A percentile compares a stretch with the other conserved stretches of the same genome.
Evolutionary conservation across 2,329 filamentous ascomycete species (phyloP).

Genomic region (Botrytis pseudocinerea): DNA sequence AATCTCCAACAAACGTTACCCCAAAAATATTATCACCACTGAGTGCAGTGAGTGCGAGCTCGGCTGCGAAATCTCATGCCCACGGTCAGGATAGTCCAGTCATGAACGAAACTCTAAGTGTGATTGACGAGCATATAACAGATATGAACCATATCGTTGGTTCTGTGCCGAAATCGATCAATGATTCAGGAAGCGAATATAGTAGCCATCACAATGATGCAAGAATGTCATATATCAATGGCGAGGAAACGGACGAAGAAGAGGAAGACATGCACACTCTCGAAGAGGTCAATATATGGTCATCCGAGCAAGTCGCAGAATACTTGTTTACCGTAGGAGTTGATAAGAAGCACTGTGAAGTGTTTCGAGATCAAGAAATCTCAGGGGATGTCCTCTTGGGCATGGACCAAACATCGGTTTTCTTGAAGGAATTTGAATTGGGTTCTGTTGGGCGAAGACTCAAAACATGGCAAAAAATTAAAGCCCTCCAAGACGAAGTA

Average conservation of each 20-base stretch:
- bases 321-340: constrained; percentile 84
- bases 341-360: constrained; percentile 86
- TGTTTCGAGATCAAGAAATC: constrained; percentile 95
- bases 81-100: constrained; percentile 68
- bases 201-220: constrained; percentile 78
- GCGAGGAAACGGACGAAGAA: constrained; percentile 93
- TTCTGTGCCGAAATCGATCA: constrained; percentile 54
- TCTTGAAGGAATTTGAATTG: constrained; percentile 92
- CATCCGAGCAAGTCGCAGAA: constrained; percentile 78
- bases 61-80: constrained; percentile 48
- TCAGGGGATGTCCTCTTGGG: constrained; percentile 87
- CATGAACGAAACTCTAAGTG: constrained; percentile 90
- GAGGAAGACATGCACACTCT: constrained; percentile 70
- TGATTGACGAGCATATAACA: constrained; percentile 96
- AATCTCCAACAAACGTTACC: not conserved
- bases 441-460: constrained; percentile 85
- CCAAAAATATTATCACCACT: constrained; percentile 40
- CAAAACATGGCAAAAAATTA: constrained; percentile 97
- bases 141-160: constrained; percentile 61
- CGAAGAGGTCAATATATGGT: constrained; percentile 78
- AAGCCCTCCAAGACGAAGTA: constrained; percentile 84
- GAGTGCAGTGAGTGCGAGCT: constrained; percentile 44
- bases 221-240: constrained; percentile 86
- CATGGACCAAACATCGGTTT: constrained; percentile 93
- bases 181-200: constrained; percentile 87